These are phyloP conservation scores for Cladochytrium replicatum DNA, from an alignment of 192 early-diverging fungal species.

Conservation along the genomic window DNA sequence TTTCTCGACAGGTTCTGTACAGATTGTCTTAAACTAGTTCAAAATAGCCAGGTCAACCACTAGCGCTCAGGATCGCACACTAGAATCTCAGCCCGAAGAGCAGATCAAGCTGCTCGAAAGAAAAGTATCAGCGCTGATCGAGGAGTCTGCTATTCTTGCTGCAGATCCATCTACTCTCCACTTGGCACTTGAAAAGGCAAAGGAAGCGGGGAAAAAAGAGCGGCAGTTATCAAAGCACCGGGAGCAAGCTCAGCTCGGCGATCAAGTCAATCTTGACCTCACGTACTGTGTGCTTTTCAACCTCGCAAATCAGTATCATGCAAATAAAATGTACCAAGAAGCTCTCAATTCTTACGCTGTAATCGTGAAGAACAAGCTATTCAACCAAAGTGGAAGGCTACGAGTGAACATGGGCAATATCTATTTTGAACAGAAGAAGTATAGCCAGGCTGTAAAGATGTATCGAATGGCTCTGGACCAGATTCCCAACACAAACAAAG, in stretches of 20 bases:
- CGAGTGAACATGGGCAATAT: conserved; percentile 58
- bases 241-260: conserved; percentile 38
- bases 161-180: conserved; percentile 29
- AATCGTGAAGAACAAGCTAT: conserved; percentile 55
- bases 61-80: conserved; percentile 17
- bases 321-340: conserved; percentile 50
- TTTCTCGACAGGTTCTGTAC: background rate
- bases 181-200: conserved; percentile 46
- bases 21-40: background rate
- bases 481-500: conserved; percentile 41
- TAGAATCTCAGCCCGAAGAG: conserved; percentile 40
- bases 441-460: conserved; percentile 52
- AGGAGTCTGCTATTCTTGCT: conserved; percentile 35
- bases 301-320: conserved; percentile 47
- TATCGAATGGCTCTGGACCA: conserved; percentile 57
- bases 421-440: conserved; percentile 50
- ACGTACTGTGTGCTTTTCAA: conserved; percentile 55
- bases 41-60: background rate
- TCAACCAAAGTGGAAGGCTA: conserved; percentile 46
- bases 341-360: conserved; percentile 46
- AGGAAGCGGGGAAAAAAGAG: conserved; percentile 49
- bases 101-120: conserved; percentile 42
- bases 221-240: conserved; percentile 39
- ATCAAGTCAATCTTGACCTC: conserved; percentile 48
- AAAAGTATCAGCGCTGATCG: conserved; percentile 35